These are phyloP conservation scores for Macrolepiota dolichaula DNA, from an alignment of 768 basidiomycete genomes.

Conservation along the genomic window DNA sequence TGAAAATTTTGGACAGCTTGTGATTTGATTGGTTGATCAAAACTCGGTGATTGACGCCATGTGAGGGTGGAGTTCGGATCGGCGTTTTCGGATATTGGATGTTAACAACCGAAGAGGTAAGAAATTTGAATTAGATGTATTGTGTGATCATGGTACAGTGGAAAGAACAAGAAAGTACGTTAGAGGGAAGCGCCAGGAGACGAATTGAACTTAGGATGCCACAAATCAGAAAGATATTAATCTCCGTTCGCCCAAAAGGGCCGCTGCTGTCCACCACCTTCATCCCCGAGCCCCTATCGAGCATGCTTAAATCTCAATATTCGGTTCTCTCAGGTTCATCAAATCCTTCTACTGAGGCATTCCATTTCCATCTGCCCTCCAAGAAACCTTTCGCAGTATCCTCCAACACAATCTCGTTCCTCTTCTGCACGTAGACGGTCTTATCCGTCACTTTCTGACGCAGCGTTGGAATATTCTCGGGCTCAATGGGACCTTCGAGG, in stretches of 20 bases:
- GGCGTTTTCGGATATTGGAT: background rate
- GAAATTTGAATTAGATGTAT: background rate
- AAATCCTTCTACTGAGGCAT: conserved; percentile 66
- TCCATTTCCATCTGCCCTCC: conserved; percentile 87
- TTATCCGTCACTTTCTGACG: conserved; percentile 95
- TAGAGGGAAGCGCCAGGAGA: background rate
- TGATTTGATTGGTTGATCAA: background rate
- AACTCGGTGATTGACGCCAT: background rate
- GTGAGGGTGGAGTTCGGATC: background rate
- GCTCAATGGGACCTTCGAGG: conserved; percentile 87
- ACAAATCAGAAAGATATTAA: background rate
- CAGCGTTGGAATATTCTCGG: conserved; percentile 75
- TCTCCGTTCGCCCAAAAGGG: no score
- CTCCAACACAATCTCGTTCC: conserved; percentile 92
- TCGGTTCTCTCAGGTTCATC: conserved; percentile 41
- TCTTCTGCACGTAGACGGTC: conserved; percentile 96
- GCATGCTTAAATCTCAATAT: background rate
- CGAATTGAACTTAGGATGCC: background rate
- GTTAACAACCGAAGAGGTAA: background rate
- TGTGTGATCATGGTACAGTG: conserved; percentile 4
- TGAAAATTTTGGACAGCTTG: background rate
- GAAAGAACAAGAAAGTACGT: background rate
- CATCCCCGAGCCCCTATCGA: background rate
- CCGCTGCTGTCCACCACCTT: background rate
- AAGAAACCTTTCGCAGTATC: conserved; percentile 90